Percentiles rank a stretch among this genome's conserved stretches.
Conservation (phyloP, 2,329 filamentous ascomycete species). For the Pseudogymnoascus sp. region DNA sequence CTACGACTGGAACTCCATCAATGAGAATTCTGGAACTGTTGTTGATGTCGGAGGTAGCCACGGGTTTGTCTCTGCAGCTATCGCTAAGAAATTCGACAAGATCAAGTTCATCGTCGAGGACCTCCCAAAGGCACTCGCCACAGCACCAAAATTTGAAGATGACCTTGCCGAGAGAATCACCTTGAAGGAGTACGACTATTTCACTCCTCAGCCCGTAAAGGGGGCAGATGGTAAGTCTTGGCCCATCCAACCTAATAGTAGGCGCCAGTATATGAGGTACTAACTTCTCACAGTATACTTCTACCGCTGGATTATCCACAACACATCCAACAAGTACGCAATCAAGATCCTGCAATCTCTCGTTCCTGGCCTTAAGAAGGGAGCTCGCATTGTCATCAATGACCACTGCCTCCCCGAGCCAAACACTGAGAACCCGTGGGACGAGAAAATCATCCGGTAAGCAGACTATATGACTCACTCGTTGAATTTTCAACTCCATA, state of each 20-base stretch:
- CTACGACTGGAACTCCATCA: slow-evolving; percentile 43
- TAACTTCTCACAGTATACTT: slow-evolving; percentile 29
- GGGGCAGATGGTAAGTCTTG: slow-evolving; percentile 37
- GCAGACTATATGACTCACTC: neutral
- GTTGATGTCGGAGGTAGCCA: slow-evolving; percentile 52
- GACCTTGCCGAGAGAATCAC: slow-evolving; percentile 21
- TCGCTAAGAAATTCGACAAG: slow-evolving; percentile 41
- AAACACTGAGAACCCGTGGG: slow-evolving; percentile 34
- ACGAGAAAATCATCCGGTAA: slow-evolving; percentile 35
- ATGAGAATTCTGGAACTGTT: slow-evolving; percentile 37
- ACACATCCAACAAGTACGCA: slow-evolving; percentile 35
- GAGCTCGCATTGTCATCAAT: slow-evolving; percentile 36
- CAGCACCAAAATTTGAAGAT: slow-evolving; percentile 36
- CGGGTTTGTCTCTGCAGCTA: slow-evolving; percentile 46
- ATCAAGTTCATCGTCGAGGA: slow-evolving; percentile 50
- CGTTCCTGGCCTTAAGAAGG: slow-evolving; percentile 45
- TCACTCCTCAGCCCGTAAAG: slow-evolving; percentile 33
- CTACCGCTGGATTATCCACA: slow-evolving; percentile 39
- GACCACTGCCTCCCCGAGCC: slow-evolving; percentile 36
- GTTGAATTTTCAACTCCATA: neutral
- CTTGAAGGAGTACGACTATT: slow-evolving; percentile 35
- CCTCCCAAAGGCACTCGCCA: slow-evolving; percentile 37
- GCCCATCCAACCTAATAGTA: neutral
- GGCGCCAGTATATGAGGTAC: neutral
- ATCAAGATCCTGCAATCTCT: slow-evolving; percentile 39